Evolutionary conservation across 2,329 filamentous ascomycete genomes (phyloP).

Genomic region (Xylariaceae sp.): DNA sequence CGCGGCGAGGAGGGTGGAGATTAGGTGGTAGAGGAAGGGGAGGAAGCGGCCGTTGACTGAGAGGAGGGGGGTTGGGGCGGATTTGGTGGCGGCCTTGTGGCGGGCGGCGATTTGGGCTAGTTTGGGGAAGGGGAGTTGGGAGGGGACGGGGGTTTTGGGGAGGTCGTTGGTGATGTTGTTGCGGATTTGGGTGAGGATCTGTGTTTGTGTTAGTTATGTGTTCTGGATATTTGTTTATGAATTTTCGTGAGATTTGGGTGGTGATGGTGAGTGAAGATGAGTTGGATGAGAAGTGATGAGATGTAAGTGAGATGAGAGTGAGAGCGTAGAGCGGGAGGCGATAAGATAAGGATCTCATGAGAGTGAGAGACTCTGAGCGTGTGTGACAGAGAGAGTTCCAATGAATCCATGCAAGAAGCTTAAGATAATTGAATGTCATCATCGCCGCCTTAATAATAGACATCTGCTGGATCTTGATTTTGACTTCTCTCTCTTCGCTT

Average conservation of each 20-base stretch:
- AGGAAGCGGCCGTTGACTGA: conserved; percentile 49
- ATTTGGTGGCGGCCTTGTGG: conserved; percentile 46
- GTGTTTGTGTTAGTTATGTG: not conserved
- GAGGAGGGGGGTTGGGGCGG: conserved; percentile 37
- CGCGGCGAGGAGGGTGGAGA: conserved; percentile 46
- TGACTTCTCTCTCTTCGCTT: not conserved
- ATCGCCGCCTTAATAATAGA: not conserved
- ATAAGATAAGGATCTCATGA: not conserved
- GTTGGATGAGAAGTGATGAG: not conserved
- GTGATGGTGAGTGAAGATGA: conserved; percentile 18
- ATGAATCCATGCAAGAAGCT: not conserved
- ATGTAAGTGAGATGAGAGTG: not conserved
- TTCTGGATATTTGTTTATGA: too few relatives aligned
- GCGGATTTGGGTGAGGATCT: conserved; percentile 20
- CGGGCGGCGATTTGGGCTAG: conserved; percentile 44
- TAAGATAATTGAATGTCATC: not conserved
- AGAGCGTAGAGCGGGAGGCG: not conserved
- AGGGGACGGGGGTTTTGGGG: conserved; percentile 14
- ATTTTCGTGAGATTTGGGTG: too few relatives aligned
- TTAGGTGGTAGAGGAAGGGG: conserved; percentile 51
- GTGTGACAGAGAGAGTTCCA: not conserved
- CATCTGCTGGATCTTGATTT: not conserved
- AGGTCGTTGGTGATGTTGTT: conserved; percentile 19
- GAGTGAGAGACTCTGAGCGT: not conserved
- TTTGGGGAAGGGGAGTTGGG: conserved; percentile 36